Conservation (phyloP, 1,139 yeast species). For the Zygosaccharomyces sapae region DNA sequence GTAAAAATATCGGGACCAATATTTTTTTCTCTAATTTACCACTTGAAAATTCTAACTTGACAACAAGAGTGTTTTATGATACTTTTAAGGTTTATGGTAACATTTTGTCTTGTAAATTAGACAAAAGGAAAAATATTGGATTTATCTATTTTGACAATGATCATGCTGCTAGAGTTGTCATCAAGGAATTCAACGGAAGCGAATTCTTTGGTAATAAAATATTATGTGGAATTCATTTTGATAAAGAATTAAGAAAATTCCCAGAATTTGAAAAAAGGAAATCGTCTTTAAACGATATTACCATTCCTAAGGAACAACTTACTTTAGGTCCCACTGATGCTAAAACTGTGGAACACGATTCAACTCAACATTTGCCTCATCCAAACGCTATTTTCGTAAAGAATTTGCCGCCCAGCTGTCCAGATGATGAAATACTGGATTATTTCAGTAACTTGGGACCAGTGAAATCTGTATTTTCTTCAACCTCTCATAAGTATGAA, state of each 20-base stretch:
- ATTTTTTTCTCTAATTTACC: constrained; percentile 42
- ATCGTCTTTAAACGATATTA: constrained; percentile 24
- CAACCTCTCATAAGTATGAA: constrained; percentile 38
- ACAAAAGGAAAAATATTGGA: constrained; percentile 41
- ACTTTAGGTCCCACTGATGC: constrained; percentile 17
- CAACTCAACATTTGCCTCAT: constrained; percentile 21
- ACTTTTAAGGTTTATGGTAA: constrained; percentile 41
- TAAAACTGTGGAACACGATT: constrained; percentile 7
- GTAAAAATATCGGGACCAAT: constrained; percentile 34
- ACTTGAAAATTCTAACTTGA: constrained; percentile 32
- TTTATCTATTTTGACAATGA: constrained; percentile 44
- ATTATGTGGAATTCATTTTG: constrained; percentile 43
- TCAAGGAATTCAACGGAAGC: constrained; percentile 37
- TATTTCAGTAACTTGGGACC: constrained; percentile 42
- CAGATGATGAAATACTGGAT: constrained; percentile 38
- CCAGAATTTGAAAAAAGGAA: constrained; percentile 32
- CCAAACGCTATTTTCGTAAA: constrained; percentile 43
- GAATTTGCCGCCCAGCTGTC: constrained; percentile 41
- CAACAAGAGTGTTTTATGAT: constrained; percentile 44
- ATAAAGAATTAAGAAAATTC: constrained; percentile 38
- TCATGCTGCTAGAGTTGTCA: constrained; percentile 41
- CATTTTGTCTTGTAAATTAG: constrained; percentile 46
- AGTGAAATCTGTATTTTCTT: constrained; percentile 40
- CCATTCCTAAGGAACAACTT: constrained; percentile 29
- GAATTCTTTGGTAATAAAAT: constrained; percentile 35